These are phyloP conservation scores for Ogataea corticis DNA, from an alignment of 805 yeast species.

Conservation along the genomic window DNA sequence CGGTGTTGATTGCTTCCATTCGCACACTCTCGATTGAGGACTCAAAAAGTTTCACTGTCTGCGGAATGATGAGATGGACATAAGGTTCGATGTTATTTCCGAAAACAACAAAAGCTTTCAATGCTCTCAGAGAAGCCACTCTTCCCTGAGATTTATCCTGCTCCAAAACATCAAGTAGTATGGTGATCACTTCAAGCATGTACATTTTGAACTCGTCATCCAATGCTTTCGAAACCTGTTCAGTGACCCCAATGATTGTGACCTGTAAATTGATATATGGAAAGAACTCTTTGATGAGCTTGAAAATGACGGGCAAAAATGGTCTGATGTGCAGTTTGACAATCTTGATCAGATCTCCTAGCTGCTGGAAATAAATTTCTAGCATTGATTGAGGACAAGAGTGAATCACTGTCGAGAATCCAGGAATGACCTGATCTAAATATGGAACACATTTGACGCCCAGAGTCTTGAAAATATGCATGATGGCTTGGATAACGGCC, in stretches of 20 bases:
- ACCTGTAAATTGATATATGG: conserved; percentile 62
- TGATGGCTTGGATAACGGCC: conserved; percentile 89
- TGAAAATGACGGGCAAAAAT: conserved; percentile 72
- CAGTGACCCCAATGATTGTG: conserved; percentile 77
- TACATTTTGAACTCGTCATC: conserved; percentile 91
- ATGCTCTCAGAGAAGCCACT: conserved; percentile 66
- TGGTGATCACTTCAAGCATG: conserved; percentile 73
- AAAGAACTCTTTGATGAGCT: conserved; percentile 74
- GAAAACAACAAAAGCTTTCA: conserved; percentile 81
- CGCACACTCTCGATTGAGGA: conserved; percentile 60
- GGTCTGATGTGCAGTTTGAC: conserved; percentile 92
- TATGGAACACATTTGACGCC: conserved; percentile 91
- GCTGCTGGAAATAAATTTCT: conserved; percentile 86
- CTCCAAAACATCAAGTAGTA: conserved; percentile 74
- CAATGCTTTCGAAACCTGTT: conserved; percentile 78
- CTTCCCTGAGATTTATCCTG: conserved; percentile 63
- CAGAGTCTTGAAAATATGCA: conserved; percentile 84
- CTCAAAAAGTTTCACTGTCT: conserved; percentile 79
- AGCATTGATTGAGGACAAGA: conserved; percentile 75
- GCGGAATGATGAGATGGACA: conserved; percentile 83
- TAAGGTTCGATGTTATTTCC: conserved; percentile 89
- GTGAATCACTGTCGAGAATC: conserved; percentile 81
- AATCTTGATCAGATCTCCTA: conserved; percentile 73
- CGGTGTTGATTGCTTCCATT: conserved; percentile 73
- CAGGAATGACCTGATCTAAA: conserved; percentile 84